These are phyloP conservation scores for Brasilioporus rufonigricans DNA, from an alignment of 768 basidiomycete species.

Conservation along the genomic window DNA sequence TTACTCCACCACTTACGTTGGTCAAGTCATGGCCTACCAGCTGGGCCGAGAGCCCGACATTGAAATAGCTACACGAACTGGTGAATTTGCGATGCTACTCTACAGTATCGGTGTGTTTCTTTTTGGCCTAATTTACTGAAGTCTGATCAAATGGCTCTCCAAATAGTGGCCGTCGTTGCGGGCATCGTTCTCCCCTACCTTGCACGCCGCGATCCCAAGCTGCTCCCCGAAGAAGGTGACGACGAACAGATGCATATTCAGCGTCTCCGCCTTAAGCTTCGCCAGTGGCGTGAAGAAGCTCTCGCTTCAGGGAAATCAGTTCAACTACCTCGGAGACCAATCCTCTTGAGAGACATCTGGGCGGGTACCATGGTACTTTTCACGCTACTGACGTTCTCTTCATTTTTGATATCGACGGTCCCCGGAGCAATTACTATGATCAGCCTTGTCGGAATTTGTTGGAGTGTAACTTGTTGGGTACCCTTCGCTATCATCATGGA, in stretches of 20 bases:
- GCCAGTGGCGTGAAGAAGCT: constrained; percentile 84
- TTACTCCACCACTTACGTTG: constrained; percentile 91
- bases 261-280: constrained; percentile 68
- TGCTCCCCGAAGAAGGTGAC: constrained; percentile 65
- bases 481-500: constrained; percentile 99
- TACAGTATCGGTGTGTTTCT: constrained; percentile 73
- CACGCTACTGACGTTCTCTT: constrained; percentile 72
- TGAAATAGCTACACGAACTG: constrained; percentile 81
- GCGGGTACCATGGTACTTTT: constrained; percentile 83
- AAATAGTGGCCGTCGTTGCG: constrained; percentile 77
- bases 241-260: constrained; percentile 74
- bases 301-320: constrained; percentile 70
- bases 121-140: background rate
- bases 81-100: constrained; percentile 85
- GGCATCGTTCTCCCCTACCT: constrained; percentile 81
- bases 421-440: constrained; percentile 76
- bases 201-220: constrained; percentile 74
- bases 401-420: constrained; percentile 84
- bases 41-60: constrained; percentile 68
- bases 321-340: constrained; percentile 82
- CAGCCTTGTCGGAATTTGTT: constrained; percentile 85
- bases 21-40: constrained; percentile 90
- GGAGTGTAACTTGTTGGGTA: constrained; percentile 98
- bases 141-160: background rate
- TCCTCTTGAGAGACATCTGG: constrained; percentile 93